These are phyloP conservation scores for Apiospora aurea DNA, from an alignment of 2,329 filamentous ascomycete genomes.

Conservation along the genomic window DNA sequence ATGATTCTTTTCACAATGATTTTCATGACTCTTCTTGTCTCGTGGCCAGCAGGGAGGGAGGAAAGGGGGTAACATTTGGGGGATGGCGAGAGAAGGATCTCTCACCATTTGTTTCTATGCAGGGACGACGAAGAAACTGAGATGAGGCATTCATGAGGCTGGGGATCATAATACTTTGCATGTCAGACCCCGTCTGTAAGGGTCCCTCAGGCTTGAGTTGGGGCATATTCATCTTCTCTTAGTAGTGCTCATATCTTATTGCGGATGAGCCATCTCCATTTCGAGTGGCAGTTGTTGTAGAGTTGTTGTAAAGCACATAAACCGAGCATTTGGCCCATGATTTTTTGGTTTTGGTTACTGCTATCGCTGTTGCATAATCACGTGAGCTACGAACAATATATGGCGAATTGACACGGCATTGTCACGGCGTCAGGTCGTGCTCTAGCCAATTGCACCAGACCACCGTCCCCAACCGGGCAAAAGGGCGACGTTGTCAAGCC, in stretches of 20 bases:
- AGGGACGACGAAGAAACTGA: neutral
- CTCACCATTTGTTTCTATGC: neutral
- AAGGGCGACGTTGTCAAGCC: too few relatives aligned
- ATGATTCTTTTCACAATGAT: slow-evolving; percentile 13
- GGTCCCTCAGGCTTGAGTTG: neutral
- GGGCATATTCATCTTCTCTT: neutral
- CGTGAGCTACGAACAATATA: neutral
- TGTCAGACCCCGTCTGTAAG: neutral
- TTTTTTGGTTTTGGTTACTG: neutral
- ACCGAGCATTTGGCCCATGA: neutral
- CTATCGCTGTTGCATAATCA: neutral
- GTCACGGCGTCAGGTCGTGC: too few relatives aligned
- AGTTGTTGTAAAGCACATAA: slow-evolving; percentile 16
- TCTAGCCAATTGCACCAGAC: too few relatives aligned
- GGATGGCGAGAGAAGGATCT: neutral
- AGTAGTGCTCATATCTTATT: neutral
- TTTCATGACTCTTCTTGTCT: neutral
- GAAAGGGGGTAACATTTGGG: neutral
- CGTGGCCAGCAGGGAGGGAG: neutral
- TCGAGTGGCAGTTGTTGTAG: neutral
- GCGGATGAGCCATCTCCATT: neutral
- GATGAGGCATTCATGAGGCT: neutral
- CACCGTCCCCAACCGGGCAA: too few relatives aligned
- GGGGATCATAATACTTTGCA: neutral
- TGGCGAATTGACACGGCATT: too few relatives aligned